These are phyloP conservation scores for Lactifluus pinguis DNA, from an alignment of 768 basidiomycete genomes.

Conservation along the genomic window DNA sequence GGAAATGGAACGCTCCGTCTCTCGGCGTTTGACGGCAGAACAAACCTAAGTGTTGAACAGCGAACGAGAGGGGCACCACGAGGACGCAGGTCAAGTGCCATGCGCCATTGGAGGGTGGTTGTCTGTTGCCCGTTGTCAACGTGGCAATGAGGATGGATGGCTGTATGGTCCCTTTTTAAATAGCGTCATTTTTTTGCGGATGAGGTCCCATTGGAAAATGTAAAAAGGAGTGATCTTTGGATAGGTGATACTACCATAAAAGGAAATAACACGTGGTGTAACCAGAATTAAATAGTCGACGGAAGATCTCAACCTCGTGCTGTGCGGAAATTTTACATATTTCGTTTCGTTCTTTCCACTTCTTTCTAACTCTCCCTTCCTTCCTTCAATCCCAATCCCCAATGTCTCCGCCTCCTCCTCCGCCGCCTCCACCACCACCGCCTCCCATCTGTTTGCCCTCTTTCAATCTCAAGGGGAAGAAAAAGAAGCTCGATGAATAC, in stretches of 20 bases:
- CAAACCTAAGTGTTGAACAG: background rate
- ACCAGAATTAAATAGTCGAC: background rate
- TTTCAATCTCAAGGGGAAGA: constrained; percentile 16
- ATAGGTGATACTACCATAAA: background rate
- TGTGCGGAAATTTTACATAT: background rate
- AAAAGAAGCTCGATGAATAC: constrained; percentile 8
- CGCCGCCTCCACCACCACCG: constrained; percentile 14
- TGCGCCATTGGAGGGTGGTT: background rate
- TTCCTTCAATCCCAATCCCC: background rate
- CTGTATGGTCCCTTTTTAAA: background rate
- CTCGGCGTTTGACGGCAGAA: constrained; percentile 1
- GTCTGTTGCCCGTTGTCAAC: background rate
- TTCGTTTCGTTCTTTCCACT: too few species aligned
- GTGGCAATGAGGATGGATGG: background rate
- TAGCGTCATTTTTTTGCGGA: too few species aligned
- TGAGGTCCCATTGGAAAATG: too few species aligned
- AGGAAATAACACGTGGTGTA: constrained; percentile 1
- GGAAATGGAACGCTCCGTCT: background rate
- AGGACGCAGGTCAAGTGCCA: background rate
- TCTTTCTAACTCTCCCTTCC: background rate
- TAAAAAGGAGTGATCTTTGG: too few species aligned
- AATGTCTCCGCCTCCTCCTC: constrained; percentile 15
- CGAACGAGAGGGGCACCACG: background rate
- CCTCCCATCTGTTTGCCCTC: constrained; percentile 18
- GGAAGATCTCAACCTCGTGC: background rate